Base-by-base conservation (phyloP, 2,329 filamentous ascomycete genomes). In the Phialophora chinensis region DNA sequence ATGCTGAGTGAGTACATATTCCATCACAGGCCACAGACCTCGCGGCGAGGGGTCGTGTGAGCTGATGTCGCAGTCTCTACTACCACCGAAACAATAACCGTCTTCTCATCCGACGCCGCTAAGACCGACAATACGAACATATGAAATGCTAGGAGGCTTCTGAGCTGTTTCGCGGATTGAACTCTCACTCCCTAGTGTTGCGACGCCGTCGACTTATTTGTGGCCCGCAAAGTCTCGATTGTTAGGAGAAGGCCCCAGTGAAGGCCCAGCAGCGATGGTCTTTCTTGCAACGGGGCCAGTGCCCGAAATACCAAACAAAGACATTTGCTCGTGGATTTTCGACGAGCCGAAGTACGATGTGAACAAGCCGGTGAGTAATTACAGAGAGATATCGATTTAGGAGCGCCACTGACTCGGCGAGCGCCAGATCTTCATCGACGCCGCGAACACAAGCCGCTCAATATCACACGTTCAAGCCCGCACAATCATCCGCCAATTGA, bases 291-390 rank as follows among this genome's bases (percentile, higher is more conserved):
- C 61, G 4, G 42, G 55, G 3, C 23, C 50, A 7, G 58, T 47
- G 12, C 61, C 86, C 38, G 81, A 85, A 0, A 79, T 78, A 25
- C 80, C 66, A 4, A 68, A 54, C 12, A 68, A 82, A 60, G 86
- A 87, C 70, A 73, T 87, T n/a, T 65, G 85, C 14, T 86, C 84
- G 3, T 87, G 82, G 79, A 81, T 83, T 4, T 87, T 87, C 69
- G 82, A 85, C 52, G 73, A 83, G 2, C 77, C 81, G 4, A 69
- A 67, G 0, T 85, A 85, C 69, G 79, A 86, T 67, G 77, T 77
- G 64, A 77, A 86, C 65, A 79, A 80, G 59, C 83, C 83, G 29
- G 81, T 84, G 67, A 65, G 54, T 42, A 31, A 12, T 12, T 31
- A 11, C 55, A 29, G 72, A n/a, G 44, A 1, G 3, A 20, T 10